Conservation (phyloP, 148 eudicot species). For the Arctostaphylos glauca region DNA sequence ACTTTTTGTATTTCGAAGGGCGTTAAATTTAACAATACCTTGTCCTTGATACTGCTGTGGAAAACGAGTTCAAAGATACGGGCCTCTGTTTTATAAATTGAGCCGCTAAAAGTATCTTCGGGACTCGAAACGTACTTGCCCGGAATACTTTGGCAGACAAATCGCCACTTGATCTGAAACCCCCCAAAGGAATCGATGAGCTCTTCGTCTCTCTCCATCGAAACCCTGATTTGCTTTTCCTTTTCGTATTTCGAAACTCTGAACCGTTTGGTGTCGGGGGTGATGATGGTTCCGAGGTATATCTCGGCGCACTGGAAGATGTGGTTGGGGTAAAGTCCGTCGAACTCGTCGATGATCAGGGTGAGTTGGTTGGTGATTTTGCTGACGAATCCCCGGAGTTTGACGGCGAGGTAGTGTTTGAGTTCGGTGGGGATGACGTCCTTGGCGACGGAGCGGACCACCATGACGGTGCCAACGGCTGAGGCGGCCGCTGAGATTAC, state of each 20-base stretch:
- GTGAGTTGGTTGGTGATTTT: constrained; percentile 22
- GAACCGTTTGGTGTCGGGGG: constrained; percentile 14
- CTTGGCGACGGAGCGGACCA: constrained; percentile 25
- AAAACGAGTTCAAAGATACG: constrained; percentile 18
- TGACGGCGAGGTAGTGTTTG: background rate
- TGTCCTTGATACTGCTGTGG: constrained; percentile 21
- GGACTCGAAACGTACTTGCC: background rate
- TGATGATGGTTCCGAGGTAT: constrained; percentile 15
- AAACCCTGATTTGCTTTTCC: constrained; percentile 14
- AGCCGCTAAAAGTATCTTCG: background rate
- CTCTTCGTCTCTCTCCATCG: constrained; percentile 26
- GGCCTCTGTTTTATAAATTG: background rate
- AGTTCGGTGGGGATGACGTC: constrained; percentile 15
- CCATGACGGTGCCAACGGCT: constrained; percentile 26
- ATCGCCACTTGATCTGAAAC: constrained; percentile 22
- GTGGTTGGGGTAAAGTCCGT: constrained; percentile 21
- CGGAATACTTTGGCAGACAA: constrained; percentile 5
- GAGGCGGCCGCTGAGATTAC: constrained; percentile 30
- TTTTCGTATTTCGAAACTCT: constrained; percentile 12
- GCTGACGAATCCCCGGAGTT: constrained; percentile 1
- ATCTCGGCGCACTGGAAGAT: constrained; percentile 22
- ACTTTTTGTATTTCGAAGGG: too few species aligned
- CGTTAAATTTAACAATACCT: background rate
- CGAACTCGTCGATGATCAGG: constrained; percentile 24
- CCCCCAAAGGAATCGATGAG: constrained; percentile 22